A percentile compares a stretch with the other conserved stretches of the same genome.
Conservation (phyloP, 257 asterid species). For the Agastache rugosa region DNA sequence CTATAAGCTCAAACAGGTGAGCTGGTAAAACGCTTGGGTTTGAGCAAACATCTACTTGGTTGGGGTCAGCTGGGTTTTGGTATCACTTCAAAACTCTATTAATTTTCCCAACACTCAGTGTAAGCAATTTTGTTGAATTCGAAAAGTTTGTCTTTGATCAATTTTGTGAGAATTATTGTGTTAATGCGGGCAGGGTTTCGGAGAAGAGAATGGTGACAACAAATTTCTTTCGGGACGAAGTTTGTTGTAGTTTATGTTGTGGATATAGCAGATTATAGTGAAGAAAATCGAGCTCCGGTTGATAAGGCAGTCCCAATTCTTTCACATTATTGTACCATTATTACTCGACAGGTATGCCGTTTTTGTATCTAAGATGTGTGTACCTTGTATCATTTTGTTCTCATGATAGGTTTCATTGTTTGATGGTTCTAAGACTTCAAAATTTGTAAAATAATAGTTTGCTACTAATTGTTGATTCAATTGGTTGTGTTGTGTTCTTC, state of each 20-base stretch:
- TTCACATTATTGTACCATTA: constrained; percentile 94
- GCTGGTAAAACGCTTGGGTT: too few relatives aligned
- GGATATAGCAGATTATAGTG: constrained; percentile 49
- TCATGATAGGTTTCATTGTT: too few relatives aligned
- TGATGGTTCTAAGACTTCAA: too few relatives aligned
- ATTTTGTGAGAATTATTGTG: constrained; percentile 15
- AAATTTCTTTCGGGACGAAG: constrained; percentile 75
- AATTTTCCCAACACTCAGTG: too few relatives aligned
- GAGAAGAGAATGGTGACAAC: constrained; percentile 87
- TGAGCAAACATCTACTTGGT: too few relatives aligned
- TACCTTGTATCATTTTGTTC: too few relatives aligned
- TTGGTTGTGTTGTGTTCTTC: too few relatives aligned
- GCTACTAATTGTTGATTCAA: too few relatives aligned
- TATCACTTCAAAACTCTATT: too few relatives aligned
- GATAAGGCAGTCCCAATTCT: constrained; percentile 75
- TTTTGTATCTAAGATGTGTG: background rate
- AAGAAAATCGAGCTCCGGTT: constrained; percentile 41
- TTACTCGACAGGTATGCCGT: constrained; percentile 82
- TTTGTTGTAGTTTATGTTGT: constrained; percentile 84
- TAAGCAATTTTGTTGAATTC: constrained; percentile 49
- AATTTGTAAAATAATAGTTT: too few relatives aligned
- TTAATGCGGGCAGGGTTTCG: constrained; percentile 58
- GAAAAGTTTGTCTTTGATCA: background rate
- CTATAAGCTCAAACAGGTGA: too few relatives aligned
- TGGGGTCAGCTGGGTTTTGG: too few relatives aligned